phyloP scores from a whole-genome alignment of 768 basidiomycete species.

The Boletus coccyginus region DNA sequence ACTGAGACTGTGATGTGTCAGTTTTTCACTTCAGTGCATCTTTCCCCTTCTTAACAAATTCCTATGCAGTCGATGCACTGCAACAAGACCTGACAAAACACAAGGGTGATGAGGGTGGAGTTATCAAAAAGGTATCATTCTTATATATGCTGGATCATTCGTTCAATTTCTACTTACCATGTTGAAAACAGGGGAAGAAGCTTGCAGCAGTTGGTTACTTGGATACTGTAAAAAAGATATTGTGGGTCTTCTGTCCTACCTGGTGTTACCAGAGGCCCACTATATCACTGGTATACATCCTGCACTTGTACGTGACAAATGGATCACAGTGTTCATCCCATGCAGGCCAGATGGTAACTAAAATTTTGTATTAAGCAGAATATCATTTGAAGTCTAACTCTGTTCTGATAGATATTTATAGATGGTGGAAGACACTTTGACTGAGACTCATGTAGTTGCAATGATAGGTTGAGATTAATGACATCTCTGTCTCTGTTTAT shows the following conservation, averaged over 20 bases:
- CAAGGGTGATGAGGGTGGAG: too few relatives aligned
- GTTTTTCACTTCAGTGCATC: too few relatives aligned
- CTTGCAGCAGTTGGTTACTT: constrained; percentile 19
- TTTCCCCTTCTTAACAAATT: too few relatives aligned
- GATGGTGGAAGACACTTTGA: constrained; percentile 27
- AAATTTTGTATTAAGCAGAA: not conserved
- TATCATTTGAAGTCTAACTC: not conserved
- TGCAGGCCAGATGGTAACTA: constrained; percentile 27
- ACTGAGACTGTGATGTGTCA: too few relatives aligned
- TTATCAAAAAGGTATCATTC: too few relatives aligned
- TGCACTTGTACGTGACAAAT: not conserved
- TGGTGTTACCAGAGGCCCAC: constrained; percentile 33
- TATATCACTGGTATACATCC: constrained; percentile 32
- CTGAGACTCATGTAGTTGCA: not conserved
- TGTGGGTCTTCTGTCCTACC: constrained; percentile 36
- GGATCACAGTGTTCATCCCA: not conserved
- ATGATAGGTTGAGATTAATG: not conserved
- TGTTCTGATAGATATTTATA: constrained; percentile 17
- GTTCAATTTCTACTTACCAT: not conserved
- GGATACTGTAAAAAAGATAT: constrained; percentile 31
- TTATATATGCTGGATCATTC: not conserved
- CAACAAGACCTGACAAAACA: too few relatives aligned
- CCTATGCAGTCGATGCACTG: too few relatives aligned
- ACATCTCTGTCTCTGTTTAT: too few relatives aligned
- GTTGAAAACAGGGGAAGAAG: constrained; percentile 8